Evolutionary conservation across 306 rosid genomes (phyloP).

Genomic region (Quercus suber): DNA sequence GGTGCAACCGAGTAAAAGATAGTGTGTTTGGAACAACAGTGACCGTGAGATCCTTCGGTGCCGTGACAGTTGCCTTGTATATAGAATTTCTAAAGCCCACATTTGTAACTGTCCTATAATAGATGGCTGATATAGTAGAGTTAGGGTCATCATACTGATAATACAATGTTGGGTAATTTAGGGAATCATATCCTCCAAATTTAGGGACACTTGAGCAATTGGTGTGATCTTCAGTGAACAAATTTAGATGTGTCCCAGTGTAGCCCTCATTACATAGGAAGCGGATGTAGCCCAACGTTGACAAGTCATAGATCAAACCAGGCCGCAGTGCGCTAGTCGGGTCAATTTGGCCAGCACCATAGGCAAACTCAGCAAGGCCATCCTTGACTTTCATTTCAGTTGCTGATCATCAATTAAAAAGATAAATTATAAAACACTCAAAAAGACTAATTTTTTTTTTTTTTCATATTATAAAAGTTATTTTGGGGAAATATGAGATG

Average conservation of each 20-base stretch:
- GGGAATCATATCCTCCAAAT: conserved; percentile 33
- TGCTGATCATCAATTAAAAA: conserved; percentile 39
- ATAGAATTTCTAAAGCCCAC: conserved; percentile 39
- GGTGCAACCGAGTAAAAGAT: conserved; percentile 27
- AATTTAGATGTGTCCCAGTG: conserved; percentile 34
- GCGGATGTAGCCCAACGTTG: conserved; percentile 32
- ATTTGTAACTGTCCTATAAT: conserved; percentile 51
- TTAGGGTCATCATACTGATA: neutral
- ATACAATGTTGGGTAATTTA: conserved; percentile 78
- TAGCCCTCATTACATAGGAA: conserved; percentile 51
- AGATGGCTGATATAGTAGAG: conserved; percentile 42
- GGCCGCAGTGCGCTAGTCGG: conserved; percentile 54
- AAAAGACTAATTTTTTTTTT: no score
- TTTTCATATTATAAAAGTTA: no score
- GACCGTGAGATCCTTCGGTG: neutral
- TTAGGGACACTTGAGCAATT: neutral
- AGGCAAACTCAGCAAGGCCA: conserved; percentile 28
- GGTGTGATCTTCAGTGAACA: neutral
- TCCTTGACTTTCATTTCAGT: conserved; percentile 32
- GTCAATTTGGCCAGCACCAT: conserved; percentile 69
- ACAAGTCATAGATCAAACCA: conserved; percentile 55
- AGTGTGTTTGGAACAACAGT: conserved; percentile 47
- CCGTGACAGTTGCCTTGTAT: conserved; percentile 41
- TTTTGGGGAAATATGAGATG: no score
- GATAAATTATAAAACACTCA: neutral